Evolutionary conservation across 106 monocot species (phyloP).

Genomic region (Agapanthus africanus): DNA sequence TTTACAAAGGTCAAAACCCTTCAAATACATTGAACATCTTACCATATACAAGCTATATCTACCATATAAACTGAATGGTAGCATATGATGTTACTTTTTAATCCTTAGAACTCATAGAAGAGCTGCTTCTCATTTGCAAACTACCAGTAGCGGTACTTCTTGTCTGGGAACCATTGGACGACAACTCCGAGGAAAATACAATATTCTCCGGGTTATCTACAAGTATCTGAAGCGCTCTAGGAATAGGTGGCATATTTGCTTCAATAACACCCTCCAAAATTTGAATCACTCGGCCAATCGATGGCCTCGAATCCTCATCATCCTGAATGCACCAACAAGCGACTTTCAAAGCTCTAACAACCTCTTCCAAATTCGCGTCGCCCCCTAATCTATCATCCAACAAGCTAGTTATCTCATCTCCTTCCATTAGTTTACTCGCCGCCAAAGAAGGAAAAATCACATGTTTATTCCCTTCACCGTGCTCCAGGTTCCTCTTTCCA

Average conservation of each 20-base stretch:
- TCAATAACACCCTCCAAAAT: constrained; percentile 11
- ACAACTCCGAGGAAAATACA: background rate
- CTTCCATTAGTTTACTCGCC: background rate
- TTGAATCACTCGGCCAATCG: constrained; percentile 14
- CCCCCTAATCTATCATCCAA: background rate
- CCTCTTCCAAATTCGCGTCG: constrained; percentile 12
- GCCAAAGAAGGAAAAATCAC: background rate
- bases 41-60: no score
- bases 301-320: constrained; percentile 10
- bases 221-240: constrained; percentile 5
- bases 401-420: background rate
- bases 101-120: background rate
- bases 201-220: background rate
- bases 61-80: no score
- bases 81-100: no score
- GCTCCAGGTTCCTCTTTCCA: background rate
- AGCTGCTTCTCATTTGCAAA: background rate
- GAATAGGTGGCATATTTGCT: constrained; percentile 12
- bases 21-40: no score
- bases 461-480: background rate
- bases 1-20: no score
- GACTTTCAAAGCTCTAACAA: constrained; percentile 16
- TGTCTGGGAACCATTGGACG: background rate
- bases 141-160: background rate
- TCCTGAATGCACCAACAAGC: constrained; percentile 24